Conservation (phyloP, 1,284 basidiomycete species). For the Malassezia vespertilionis region DNA sequence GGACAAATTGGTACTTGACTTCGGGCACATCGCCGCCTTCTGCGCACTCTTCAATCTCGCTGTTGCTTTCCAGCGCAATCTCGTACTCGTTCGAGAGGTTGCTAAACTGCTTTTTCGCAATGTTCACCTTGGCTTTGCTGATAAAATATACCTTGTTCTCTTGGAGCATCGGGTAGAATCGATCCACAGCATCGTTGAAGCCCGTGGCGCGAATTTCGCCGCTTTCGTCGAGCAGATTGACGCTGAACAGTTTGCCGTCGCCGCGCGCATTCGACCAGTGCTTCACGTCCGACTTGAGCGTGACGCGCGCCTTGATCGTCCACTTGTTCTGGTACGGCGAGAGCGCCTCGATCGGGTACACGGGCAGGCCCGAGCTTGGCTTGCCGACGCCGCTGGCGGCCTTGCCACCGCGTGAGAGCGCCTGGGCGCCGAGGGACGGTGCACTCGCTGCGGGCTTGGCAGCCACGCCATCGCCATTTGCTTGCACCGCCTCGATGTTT, state of each 20-base stretch:
- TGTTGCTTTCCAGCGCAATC: conserved; percentile 64
- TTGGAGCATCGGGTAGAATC: conserved; percentile 69
- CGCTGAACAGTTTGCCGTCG: conserved; percentile 88
- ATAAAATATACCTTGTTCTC: conserved; percentile 90
- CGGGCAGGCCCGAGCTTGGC: conserved; percentile 45
- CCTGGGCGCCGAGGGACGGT: conserved; percentile 14
- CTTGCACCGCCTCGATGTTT: conserved; percentile 22
- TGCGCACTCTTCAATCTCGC: conserved; percentile 43
- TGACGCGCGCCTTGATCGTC: conserved; percentile 93
- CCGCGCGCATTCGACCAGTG: conserved; percentile 81
- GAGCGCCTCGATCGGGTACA: conserved; percentile 82
- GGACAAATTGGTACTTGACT: conserved; percentile 45
- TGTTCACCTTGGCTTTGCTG: conserved; percentile 77
- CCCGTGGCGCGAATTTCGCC: conserved; percentile 56
- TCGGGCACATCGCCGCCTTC: conserved; percentile 43
- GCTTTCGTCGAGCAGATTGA: conserved; percentile 86
- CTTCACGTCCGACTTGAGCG: conserved; percentile 76
- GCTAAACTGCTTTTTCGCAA: conserved; percentile 95
- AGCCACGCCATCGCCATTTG: background rate
- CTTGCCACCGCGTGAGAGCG: conserved; percentile 6
- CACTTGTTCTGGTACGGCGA: conserved; percentile 92
- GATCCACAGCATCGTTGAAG: conserved; percentile 79
- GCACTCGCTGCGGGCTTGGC: conserved; percentile 1
- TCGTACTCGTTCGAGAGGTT: conserved; percentile 89
- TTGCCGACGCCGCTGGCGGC: conserved; percentile 21